Evolutionary conservation across 768 basidiomycete species (phyloP).

Genomic region (Panaeolus papilionaceus): DNA sequence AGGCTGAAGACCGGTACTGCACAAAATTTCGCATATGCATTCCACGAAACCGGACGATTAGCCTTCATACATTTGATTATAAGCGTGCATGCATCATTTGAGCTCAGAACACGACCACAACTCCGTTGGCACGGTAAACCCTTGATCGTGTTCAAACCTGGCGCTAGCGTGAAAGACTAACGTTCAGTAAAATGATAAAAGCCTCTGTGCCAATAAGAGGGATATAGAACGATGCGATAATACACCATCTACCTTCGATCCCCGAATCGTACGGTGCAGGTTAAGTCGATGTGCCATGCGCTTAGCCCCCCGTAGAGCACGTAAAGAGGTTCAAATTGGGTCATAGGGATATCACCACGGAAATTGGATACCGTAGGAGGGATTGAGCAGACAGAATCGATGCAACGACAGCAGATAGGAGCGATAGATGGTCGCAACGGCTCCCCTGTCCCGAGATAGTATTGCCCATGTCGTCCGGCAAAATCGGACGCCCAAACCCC

Average conservation of each 20-base stretch:
- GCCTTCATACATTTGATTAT: slow-evolving; percentile 1
- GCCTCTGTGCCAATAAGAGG: slow-evolving; percentile 1
- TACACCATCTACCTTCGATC: background rate
- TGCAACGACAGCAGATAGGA: background rate
- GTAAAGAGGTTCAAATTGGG: background rate
- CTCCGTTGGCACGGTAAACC: slow-evolving; percentile 2
- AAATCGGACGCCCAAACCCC: background rate
- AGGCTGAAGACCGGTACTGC: background rate
- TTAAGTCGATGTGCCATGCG: background rate
- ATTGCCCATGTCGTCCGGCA: background rate
- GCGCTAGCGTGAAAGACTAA: slow-evolving; percentile 8
- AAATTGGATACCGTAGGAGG: background rate
- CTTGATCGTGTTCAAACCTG: background rate
- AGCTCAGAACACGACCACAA: background rate
- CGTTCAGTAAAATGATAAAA: background rate
- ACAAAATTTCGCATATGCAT: background rate
- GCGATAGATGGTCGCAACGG: background rate
- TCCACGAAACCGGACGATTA: background rate
- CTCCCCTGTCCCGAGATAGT: background rate
- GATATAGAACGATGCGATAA: background rate
- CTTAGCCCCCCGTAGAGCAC: background rate
- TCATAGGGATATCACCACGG: slow-evolving; percentile 1
- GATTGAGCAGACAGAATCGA: background rate
- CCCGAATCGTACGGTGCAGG: slow-evolving; percentile 2
- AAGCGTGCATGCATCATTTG: background rate